phyloP scores from a whole-genome alignment of 305 asterid genomes.

The Andrographis paniculata region DNA sequence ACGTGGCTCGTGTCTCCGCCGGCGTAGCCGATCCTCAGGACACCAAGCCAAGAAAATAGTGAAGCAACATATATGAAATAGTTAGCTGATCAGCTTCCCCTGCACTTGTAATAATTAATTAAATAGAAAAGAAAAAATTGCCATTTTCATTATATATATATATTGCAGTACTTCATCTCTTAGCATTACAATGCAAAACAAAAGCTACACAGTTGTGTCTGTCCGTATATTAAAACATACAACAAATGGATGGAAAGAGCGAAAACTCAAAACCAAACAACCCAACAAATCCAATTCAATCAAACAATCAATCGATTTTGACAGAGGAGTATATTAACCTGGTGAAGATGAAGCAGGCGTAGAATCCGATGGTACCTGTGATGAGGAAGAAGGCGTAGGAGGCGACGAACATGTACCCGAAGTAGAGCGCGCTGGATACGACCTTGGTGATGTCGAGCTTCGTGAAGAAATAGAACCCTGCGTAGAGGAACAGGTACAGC shows the following conservation, averaged over 20 bases:
- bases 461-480: conserved; percentile 82
- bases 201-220: too few relatives aligned
- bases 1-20: conserved; percentile 35
- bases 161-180: too few relatives aligned
- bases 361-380: conserved; percentile 74
- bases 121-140: too few relatives aligned
- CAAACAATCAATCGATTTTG: conserved; percentile 40
- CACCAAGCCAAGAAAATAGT: neutral
- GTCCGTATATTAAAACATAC: too few relatives aligned
- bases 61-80: neutral
- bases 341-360: conserved; percentile 75
- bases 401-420: conserved; percentile 83
- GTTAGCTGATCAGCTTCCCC: neutral
- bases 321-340: conserved; percentile 83
- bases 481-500: conserved; percentile 63
- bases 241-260: too few relatives aligned
- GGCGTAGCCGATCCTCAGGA: conserved; percentile 36
- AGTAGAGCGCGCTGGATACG: conserved; percentile 59
- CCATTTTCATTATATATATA: too few relatives aligned
- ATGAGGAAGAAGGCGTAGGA: conserved; percentile 71
- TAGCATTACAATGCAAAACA: too few relatives aligned
- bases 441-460: conserved; percentile 76
- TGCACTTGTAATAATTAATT: neutral
- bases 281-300: too few relatives aligned
- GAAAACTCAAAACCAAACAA: too few relatives aligned